These are phyloP conservation scores for Verbascum thapsus DNA, from an alignment of 257 asterid species.

Conservation along the genomic window DNA sequence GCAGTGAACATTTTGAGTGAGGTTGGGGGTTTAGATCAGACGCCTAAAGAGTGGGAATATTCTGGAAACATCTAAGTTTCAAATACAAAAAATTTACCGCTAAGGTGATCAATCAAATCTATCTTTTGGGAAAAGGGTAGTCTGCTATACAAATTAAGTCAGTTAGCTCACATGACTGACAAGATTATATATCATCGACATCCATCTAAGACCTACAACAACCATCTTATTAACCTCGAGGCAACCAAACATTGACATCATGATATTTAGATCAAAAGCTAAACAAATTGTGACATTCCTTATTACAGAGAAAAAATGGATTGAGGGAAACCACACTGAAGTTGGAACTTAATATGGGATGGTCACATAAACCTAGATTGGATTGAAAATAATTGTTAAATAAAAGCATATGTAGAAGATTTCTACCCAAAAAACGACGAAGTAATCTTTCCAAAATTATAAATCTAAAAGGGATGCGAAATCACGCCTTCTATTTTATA, in stretches of 20 bases:
- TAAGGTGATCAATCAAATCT: conserved; percentile 4
- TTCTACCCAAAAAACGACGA: not conserved
- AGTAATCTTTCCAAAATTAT: not conserved
- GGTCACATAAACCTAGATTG: too few relatives aligned
- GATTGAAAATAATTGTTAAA: too few relatives aligned
- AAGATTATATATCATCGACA: not conserved
- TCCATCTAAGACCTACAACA: conserved; percentile 10
- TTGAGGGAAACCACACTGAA: too few relatives aligned
- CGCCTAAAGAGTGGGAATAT: not conserved
- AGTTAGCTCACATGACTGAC: not conserved
- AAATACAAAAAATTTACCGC: conserved; percentile 6
- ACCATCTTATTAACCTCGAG: not conserved
- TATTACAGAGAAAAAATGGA: too few relatives aligned
- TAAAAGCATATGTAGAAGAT: not conserved
- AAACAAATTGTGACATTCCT: too few relatives aligned
- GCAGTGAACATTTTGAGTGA: not conserved
- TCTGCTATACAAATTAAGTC: not conserved
- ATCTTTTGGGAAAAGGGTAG: not conserved
- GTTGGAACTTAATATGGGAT: too few relatives aligned
- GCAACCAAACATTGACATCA: too few relatives aligned
- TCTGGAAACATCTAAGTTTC: not conserved
- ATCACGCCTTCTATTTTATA: too few relatives aligned
- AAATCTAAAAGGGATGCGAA: not conserved
- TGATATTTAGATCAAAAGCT: too few relatives aligned
- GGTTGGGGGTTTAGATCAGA: not conserved